Evolutionary conservation across 2,329 filamentous ascomycete genomes (phyloP).

Genomic region (Tolypocladium sp.): DNA sequence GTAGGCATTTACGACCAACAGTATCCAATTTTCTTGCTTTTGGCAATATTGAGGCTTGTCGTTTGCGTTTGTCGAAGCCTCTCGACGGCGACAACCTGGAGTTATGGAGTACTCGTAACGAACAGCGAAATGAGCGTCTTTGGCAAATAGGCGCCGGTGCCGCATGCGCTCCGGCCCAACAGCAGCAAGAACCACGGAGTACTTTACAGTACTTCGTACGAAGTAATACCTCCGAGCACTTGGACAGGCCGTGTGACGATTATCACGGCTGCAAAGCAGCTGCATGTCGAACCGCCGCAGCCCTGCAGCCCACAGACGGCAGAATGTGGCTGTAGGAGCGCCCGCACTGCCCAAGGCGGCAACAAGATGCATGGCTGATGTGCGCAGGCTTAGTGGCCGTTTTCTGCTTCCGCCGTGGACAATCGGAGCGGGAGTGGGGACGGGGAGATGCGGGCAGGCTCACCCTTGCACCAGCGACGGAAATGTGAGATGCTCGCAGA

Average conservation of each 20-base stretch:
- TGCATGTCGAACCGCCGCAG: background rate
- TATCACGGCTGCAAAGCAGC: background rate
- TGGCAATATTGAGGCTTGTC: background rate
- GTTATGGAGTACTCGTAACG: background rate
- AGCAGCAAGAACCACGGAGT: background rate
- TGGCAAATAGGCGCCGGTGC: background rate
- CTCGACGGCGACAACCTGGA: background rate
- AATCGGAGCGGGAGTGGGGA: background rate
- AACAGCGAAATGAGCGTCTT: background rate
- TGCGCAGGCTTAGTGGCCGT: background rate
- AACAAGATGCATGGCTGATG: background rate
- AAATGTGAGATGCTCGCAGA: background rate
- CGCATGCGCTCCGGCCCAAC: background rate
- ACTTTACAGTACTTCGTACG: background rate
- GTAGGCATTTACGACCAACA: background rate
- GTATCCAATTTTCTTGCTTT: background rate
- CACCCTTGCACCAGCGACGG: background rate
- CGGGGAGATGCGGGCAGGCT: background rate
- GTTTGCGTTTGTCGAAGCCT: background rate
- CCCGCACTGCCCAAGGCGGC: background rate
- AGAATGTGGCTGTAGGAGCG: background rate
- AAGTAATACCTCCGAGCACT: background rate
- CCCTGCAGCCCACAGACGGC: background rate
- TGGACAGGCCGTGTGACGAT: background rate
- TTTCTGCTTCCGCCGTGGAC: background rate